Evolutionary conservation across 495 filamentous ascomycete species (phyloP).

Genomic region (Penicillium samsonianum): DNA sequence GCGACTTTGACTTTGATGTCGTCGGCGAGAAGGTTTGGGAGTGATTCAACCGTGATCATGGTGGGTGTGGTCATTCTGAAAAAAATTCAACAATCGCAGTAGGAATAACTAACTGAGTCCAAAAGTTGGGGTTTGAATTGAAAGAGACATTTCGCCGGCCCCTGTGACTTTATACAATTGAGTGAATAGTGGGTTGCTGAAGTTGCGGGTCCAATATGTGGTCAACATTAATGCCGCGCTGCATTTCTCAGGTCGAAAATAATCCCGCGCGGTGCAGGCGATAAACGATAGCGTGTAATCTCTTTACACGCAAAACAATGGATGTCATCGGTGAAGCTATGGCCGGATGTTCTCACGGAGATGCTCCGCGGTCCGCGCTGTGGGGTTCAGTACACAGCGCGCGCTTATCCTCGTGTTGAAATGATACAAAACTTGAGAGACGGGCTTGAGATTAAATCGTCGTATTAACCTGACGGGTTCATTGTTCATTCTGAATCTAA

Average conservation of each 20-base stretch:
- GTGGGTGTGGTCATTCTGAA: constrained; percentile 15
- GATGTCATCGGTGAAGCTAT: background rate
- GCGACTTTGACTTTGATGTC: constrained; percentile 86
- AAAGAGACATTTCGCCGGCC: background rate
- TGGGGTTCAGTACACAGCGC: constrained; percentile 24
- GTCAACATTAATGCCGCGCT: constrained; percentile 11
- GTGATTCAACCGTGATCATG: constrained; percentile 28
- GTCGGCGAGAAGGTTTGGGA: constrained; percentile 60
- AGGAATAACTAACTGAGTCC: background rate
- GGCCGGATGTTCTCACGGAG: constrained; percentile 2
- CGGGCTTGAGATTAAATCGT: background rate
- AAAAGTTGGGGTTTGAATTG: constrained; percentile 1
- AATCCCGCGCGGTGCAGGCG: constrained; percentile 5
- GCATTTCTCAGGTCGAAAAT: background rate
- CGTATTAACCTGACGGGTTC: background rate
- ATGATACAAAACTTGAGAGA: background rate
- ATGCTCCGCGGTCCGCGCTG: constrained; percentile 30
- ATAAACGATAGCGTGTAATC: background rate
- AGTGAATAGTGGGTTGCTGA: constrained; percentile 3
- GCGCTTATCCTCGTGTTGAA: constrained; percentile 21
- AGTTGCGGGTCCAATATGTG: constrained; percentile 5
- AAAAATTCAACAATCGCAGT: background rate
- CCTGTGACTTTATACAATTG: constrained; percentile 11
- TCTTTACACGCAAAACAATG: background rate
- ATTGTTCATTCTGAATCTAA: background rate